These are phyloP conservation scores for Xylaria sp. DNA, from an alignment of 495 filamentous ascomycete species.

Conservation along the genomic window DNA sequence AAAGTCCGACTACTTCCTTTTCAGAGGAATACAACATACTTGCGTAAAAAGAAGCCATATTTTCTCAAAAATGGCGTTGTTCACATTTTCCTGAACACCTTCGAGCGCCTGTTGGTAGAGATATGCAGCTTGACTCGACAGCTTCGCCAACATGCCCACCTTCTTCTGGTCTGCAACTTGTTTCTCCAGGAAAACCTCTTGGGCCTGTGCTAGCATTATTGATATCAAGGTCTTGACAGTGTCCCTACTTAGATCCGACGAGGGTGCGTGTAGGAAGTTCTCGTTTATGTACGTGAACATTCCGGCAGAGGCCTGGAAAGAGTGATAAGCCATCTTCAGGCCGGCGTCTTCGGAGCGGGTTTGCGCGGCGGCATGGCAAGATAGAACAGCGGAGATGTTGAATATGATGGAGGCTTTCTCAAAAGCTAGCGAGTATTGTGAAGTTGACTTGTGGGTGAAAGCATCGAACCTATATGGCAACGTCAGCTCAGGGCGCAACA, in stretches of 20 bases:
- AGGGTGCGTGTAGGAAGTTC: conserved; percentile 97
- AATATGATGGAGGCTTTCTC: conserved; percentile 99
- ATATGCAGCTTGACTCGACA: conserved; percentile 88
- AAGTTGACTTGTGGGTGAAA: conserved; percentile 94
- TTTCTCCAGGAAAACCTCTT: conserved; percentile 97
- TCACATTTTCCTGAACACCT: conserved; percentile 90
- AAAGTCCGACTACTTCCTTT: background rate
- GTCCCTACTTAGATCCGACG: conserved; percentile 89
- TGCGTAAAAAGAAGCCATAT: conserved; percentile 89
- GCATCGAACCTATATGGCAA: conserved; percentile 81
- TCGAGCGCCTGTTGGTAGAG: conserved; percentile 88
- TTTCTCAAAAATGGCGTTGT: conserved; percentile 91
- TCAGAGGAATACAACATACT: conserved; percentile 47
- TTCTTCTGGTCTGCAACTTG: conserved; percentile 94
- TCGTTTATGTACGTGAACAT: conserved; percentile 99
- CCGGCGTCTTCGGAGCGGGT: conserved; percentile 90
- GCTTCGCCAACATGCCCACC: conserved; percentile 86
- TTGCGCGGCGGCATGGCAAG: conserved; percentile 93
- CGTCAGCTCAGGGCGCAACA: conserved; percentile 32
- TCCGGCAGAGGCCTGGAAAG: conserved; percentile 95
- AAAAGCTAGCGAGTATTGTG: conserved; percentile 95
- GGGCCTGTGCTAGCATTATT: conserved; percentile 91
- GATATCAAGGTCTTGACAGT: conserved; percentile 94
- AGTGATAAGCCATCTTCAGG: conserved; percentile 96
- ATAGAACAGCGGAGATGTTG: conserved; percentile 97